Evolutionary conservation across 2,329 filamentous ascomycete genomes (phyloP), one percentile per base, ranked within the genome.

Genomic region (Exophiala sp.): DNA sequence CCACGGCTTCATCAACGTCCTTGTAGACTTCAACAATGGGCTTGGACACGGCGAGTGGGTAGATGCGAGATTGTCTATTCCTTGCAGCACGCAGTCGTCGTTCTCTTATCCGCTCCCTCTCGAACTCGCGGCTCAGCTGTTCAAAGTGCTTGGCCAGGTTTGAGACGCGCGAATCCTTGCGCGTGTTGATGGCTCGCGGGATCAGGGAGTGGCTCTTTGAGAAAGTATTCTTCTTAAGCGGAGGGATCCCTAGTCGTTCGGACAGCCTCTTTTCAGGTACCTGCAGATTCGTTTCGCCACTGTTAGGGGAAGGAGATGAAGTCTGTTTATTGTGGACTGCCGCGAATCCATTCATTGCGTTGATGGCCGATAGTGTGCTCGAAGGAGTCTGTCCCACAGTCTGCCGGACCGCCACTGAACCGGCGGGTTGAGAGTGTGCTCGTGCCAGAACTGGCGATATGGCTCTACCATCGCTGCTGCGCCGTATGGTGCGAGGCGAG

Each of bases 61-160:
- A 91, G 1, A 88, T 88, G 55, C 90, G 80, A 11, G 88, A 87
- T 65, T 81, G 80, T 37, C 80, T 78, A 64, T 85, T 82, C 63
- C 83, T 88, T 39, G 87, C 86, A 21, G 88, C 86, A 52, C 88
- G 76, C 65, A 89, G 85, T 61, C 84, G 85, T 58, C 87, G 81
- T 66, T 97, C 91, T 42, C 86, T 84, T 59, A 94, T 80, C 38
- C 93, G 81, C 68, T 98, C 91, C 62, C 91, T 95, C 64, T 96
- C 89, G 59, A 98, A 98, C 64, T 98, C 94, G 19, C 90, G 84
- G 60, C 89, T 96, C 49, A 98, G 76, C 66, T 97, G 90, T 67
- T 98, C 94, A 64, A 98, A 97, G 66, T 97, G 93, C 60, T 88
- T 88, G 14, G 93, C 88, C 43, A 98, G 75, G n/a, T 84, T 89